Evolutionary conservation across 73 alveolate species (phyloP).

Genomic region (Urostyla sp.): DNA sequence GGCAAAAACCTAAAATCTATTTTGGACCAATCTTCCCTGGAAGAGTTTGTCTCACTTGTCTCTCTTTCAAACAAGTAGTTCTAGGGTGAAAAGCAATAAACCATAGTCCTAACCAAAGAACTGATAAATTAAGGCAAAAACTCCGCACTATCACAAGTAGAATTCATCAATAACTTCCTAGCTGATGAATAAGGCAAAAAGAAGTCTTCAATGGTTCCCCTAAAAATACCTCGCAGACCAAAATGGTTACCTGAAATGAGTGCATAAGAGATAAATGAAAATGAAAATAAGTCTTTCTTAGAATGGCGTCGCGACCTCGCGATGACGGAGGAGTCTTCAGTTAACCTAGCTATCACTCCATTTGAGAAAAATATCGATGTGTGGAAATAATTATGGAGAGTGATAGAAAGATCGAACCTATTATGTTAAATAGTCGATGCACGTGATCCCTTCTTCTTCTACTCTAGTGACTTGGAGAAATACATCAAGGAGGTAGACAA

Average conservation of each 20-base stretch:
- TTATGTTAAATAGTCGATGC: slow-evolving; percentile 97
- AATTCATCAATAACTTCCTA: slow-evolving; percentile 65
- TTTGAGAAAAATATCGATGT: slow-evolving; percentile 98
- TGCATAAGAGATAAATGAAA: slow-evolving; percentile 80
- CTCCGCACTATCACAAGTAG: slow-evolving; percentile 67
- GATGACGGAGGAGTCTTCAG: slow-evolving; percentile 92
- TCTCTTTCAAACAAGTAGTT: slow-evolving; percentile 89
- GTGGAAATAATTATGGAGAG: slow-evolving; percentile 99
- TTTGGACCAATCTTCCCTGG: slow-evolving; percentile 91
- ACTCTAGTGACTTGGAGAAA: slow-evolving; percentile 93
- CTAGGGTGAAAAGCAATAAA: slow-evolving; percentile 85
- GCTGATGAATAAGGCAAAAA: slow-evolving; percentile 68
- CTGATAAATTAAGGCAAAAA: slow-evolving; percentile 63
- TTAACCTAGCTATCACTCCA: slow-evolving; percentile 94
- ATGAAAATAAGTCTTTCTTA: slow-evolving; percentile 94
- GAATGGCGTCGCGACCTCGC: slow-evolving; percentile 98
- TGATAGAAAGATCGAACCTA: slow-evolving; percentile 92
- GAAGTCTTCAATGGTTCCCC: slow-evolving; percentile 76
- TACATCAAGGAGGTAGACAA: slow-evolving; percentile 87
- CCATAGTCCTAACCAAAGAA: slow-evolving; percentile 64
- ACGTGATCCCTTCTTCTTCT: slow-evolving; percentile 95
- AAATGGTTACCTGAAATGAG: slow-evolving; percentile 91
- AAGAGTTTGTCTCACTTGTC: slow-evolving; percentile 94
- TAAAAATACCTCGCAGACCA: slow-evolving; percentile 95
- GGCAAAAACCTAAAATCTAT: slow-evolving; percentile 81